Percentiles rank a stretch among this genome's conserved stretches.
These are phyloP conservation scores for Mycena albidolilacea DNA, from an alignment of 768 basidiomycete genomes.

Conservation along the genomic window DNA sequence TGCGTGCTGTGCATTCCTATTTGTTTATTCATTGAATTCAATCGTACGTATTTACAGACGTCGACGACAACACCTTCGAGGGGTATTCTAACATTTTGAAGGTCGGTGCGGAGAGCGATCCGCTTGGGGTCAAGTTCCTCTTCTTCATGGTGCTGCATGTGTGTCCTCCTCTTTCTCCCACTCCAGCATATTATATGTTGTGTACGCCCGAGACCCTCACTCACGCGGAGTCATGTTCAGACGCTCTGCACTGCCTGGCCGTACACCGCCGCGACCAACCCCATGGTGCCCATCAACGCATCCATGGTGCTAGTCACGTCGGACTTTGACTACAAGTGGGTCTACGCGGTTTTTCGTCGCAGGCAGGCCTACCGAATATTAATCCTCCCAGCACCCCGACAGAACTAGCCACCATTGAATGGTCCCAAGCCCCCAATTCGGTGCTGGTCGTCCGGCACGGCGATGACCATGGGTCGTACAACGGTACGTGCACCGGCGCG, in stretches of 20 bases:
- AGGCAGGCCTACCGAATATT: not conserved
- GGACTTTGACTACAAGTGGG: constrained; percentile 35
- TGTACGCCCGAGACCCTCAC: not conserved
- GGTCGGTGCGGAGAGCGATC: constrained; percentile 19
- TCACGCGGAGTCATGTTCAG: not conserved
- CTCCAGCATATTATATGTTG: not conserved
- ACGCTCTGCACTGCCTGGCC: constrained; percentile 24
- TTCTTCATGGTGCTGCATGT: constrained; percentile 29
- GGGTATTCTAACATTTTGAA: constrained; percentile 27
- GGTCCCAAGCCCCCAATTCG: constrained; percentile 21
- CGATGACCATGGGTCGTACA: constrained; percentile 45
- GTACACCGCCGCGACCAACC: constrained; percentile 23
- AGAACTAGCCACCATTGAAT: constrained; percentile 20
- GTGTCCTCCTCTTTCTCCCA: not conserved
- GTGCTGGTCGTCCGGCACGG: constrained; percentile 31
- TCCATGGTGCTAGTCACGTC: constrained; percentile 29
- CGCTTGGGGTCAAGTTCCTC: constrained; percentile 16
- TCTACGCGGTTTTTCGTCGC: not conserved
- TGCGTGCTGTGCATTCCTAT: constrained; percentile 10
- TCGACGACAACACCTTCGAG: constrained; percentile 32
- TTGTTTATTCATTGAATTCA: constrained; percentile 3
- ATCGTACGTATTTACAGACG: constrained; percentile 14
- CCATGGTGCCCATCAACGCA: constrained; percentile 14
- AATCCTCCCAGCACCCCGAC: constrained; percentile 18
- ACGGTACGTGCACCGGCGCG: constrained; percentile 12